phyloP scores from a whole-genome alignment of 2,329 filamentous ascomycete species.

The Aaosphaeria pasadenensis region DNA sequence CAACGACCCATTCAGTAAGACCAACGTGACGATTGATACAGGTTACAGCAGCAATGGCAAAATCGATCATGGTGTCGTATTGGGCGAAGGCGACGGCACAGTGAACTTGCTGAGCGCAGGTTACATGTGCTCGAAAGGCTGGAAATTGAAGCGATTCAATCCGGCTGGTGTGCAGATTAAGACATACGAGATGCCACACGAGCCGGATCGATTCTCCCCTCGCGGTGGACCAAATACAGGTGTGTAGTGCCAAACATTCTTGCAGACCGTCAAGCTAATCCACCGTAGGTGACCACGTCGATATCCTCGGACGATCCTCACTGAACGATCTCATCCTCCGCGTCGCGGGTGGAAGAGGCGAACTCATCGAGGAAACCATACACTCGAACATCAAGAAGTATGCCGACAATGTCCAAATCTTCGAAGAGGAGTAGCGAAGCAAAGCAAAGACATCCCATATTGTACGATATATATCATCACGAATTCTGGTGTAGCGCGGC shows the following conservation, averaged over 20 bases:
- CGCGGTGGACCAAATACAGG: slow-evolving; percentile 66
- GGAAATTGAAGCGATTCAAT: slow-evolving; percentile 92
- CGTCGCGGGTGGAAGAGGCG: slow-evolving; percentile 81
- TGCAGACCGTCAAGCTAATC: neutral
- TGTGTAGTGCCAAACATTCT: slow-evolving; percentile 22
- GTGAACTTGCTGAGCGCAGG: slow-evolving; percentile 88
- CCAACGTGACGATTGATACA: slow-evolving; percentile 62
- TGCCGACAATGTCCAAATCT: slow-evolving; percentile 78
- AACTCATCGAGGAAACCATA: slow-evolving; percentile 73
- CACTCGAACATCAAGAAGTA: slow-evolving; percentile 81
- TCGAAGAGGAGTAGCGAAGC: slow-evolving; percentile 47
- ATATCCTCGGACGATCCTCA: slow-evolving; percentile 84
- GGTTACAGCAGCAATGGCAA: slow-evolving; percentile 45
- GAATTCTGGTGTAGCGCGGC: neutral
- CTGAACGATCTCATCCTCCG: slow-evolving; percentile 87
- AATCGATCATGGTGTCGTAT: slow-evolving; percentile 83
- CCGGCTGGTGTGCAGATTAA: slow-evolving; percentile 78
- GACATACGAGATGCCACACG: slow-evolving; percentile 93
- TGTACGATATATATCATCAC: neutral
- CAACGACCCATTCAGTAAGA: slow-evolving; percentile 59
- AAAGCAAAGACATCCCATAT: neutral
- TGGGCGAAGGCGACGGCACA: slow-evolving; percentile 95
- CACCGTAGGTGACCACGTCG: slow-evolving; percentile 79
- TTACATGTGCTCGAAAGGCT: slow-evolving; percentile 96
- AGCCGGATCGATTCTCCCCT: slow-evolving; percentile 88